phyloP scores from a whole-genome alignment of 805 yeast genomes.

The Zygosaccharomyces kombuchaensis region DNA sequence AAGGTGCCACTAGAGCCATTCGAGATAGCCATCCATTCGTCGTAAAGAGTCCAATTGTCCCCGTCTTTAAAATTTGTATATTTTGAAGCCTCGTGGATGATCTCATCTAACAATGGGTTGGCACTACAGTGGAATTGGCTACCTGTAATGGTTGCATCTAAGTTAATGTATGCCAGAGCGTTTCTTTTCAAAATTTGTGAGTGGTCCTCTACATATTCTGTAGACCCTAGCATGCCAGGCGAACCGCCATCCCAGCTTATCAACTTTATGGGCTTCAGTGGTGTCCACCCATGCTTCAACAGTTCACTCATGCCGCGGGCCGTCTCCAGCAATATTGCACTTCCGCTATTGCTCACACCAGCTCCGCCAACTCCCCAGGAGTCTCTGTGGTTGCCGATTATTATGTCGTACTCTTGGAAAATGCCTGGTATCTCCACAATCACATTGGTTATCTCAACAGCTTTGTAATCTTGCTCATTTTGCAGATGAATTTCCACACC shows the following conservation, averaged over 20 bases:
- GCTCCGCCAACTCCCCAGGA: slow-evolving; percentile 47
- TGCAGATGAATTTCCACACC: slow-evolving; percentile 35
- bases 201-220: slow-evolving; percentile 70
- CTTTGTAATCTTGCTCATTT: slow-evolving; percentile 40
- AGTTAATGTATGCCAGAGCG: slow-evolving; percentile 51
- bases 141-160: slow-evolving; percentile 52
- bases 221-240: slow-evolving; percentile 67
- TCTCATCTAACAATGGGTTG: slow-evolving; percentile 52
- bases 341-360: slow-evolving; percentile 49
- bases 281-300: slow-evolving; percentile 58
- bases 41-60: slow-evolving; percentile 41
- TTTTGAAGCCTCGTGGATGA: slow-evolving; percentile 44
- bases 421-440: slow-evolving; percentile 55
- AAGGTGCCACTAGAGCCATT: slow-evolving; percentile 40
- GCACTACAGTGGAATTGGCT: slow-evolving; percentile 43
- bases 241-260: slow-evolving; percentile 84
- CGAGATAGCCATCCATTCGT: slow-evolving; percentile 42
- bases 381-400: slow-evolving; percentile 56
- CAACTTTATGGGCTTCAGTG: slow-evolving; percentile 62
- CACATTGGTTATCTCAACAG: slow-evolving; percentile 46
- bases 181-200: slow-evolving; percentile 42
- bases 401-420: slow-evolving; percentile 46
- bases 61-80: slow-evolving; percentile 41
- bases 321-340: slow-evolving; percentile 47
- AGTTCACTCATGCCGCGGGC: slow-evolving; percentile 48